phyloP scores from a whole-genome alignment of 345 rosid genomes.

The Pistacia atlantica region DNA sequence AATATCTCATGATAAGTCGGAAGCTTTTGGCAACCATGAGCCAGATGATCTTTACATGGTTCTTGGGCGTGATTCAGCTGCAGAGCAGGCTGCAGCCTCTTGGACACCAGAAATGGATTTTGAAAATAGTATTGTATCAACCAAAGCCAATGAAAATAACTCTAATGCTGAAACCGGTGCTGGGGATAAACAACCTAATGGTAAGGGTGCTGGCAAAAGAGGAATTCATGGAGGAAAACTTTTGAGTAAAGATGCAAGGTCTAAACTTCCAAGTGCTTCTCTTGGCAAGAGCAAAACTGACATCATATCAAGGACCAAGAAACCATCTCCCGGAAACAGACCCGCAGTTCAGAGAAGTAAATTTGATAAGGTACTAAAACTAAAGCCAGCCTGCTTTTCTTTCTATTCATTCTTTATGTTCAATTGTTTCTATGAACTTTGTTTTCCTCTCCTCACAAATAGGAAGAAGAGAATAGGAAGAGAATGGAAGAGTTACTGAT shows the following conservation, averaged over 20 bases:
- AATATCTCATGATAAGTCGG: conserved; percentile 29
- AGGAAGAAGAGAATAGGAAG: conserved; percentile 86
- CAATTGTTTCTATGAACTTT: neutral
- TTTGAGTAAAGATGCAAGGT: conserved; percentile 46
- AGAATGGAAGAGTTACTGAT: conserved; percentile 71
- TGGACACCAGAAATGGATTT: conserved; percentile 89
- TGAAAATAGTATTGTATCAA: conserved; percentile 46
- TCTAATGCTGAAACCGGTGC: conserved; percentile 34
- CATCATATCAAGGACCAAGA: conserved; percentile 48
- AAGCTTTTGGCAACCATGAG: conserved; percentile 37
- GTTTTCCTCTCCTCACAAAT: conserved; percentile 7
- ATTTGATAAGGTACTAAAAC: conserved; percentile 56
- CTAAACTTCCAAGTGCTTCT: conserved; percentile 52
- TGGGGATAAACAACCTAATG: conserved; percentile 33
- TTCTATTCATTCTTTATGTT: neutral
- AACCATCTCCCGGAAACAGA: conserved; percentile 64
- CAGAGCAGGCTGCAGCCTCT: conserved; percentile 39
- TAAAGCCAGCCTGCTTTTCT: conserved; percentile 5
- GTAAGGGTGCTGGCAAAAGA: conserved; percentile 24
- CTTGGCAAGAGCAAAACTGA: conserved; percentile 50
- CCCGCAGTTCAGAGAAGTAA: conserved; percentile 57
- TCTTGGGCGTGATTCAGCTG: conserved; percentile 67
- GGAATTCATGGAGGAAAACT: conserved; percentile 43
- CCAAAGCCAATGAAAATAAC: conserved; percentile 38
- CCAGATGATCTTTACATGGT: conserved; percentile 97